These are phyloP conservation scores for Fraxinus ornus DNA, from an alignment of 305 asterid species.

Conservation along the genomic window DNA sequence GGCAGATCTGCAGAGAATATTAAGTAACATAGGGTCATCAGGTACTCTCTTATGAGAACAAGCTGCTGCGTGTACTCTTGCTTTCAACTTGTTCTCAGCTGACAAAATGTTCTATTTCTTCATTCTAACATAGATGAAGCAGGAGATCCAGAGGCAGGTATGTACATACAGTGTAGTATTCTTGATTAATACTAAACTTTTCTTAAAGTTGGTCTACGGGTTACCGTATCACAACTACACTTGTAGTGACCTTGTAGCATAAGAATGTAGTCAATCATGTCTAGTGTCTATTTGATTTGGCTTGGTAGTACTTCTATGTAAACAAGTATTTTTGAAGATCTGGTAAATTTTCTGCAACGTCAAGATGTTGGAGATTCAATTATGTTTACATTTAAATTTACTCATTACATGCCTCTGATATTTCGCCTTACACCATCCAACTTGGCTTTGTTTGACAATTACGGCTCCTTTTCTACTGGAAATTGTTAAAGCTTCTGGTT, in stretches of 20 bases:
- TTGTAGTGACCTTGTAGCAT: slow-evolving; percentile 7
- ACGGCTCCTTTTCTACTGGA: slow-evolving; percentile 18
- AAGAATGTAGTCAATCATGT: background rate
- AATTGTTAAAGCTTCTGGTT: slow-evolving; percentile 27
- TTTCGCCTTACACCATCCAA: background rate
- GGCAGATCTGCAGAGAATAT: slow-evolving; percentile 85
- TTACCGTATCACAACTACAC: background rate
- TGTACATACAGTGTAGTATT: background rate
- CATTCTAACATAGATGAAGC: slow-evolving; percentile 43
- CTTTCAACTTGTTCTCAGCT: slow-evolving; percentile 23
- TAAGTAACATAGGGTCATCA: slow-evolving; percentile 76
- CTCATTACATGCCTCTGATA: slow-evolving; percentile 7
- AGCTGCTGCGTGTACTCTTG: slow-evolving; percentile 11
- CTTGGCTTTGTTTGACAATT: slow-evolving; percentile 7
- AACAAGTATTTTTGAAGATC: background rate
- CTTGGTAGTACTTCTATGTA: background rate
- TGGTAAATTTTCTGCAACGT: background rate
- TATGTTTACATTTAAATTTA: background rate
- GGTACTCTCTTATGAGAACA: slow-evolving; percentile 40
- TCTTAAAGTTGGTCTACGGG: background rate
- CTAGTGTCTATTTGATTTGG: background rate
- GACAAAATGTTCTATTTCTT: slow-evolving; percentile 26
- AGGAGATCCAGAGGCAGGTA: slow-evolving; percentile 95
- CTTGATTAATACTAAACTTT: background rate
- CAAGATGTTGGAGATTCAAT: background rate